Conservation (phyloP, 1,139 yeast genomes). For the Yamadazyma buinensis region DNA sequence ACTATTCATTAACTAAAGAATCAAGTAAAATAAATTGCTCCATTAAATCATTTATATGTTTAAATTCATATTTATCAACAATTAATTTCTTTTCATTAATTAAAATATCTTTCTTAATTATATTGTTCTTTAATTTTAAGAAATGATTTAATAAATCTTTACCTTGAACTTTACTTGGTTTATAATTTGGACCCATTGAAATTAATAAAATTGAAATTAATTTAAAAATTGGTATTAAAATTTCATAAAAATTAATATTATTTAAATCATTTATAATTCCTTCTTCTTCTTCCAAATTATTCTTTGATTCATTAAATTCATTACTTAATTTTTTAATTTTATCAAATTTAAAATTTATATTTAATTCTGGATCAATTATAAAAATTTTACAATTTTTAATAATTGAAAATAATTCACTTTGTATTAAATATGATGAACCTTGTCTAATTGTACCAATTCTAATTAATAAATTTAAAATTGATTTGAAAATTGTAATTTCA, state of each 20-base stretch:
- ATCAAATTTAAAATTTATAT: constrained; percentile 44
- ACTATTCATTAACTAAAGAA: constrained; percentile 37
- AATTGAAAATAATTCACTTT: constrained; percentile 65
- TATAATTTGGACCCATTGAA: constrained; percentile 78
- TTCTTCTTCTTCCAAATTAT: constrained; percentile 45
- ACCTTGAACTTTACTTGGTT: constrained; percentile 56
- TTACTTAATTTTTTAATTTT: constrained; percentile 9
- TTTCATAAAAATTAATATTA: constrained; percentile 48
- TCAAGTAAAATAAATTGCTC: constrained; percentile 55
- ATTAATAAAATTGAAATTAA: constrained; percentile 63
- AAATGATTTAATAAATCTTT: constrained; percentile 50
- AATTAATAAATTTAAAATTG: constrained; percentile 64
- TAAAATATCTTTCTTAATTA: constrained; percentile 65
- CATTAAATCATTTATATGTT: constrained; percentile 48
- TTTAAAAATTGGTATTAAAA: constrained; percentile 76
- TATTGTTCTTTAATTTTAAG: constrained; percentile 57
- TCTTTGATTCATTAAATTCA: constrained; percentile 1
- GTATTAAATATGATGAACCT: constrained; percentile 76
- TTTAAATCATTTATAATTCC: constrained; percentile 17
- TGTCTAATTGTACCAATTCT: constrained; percentile 70
- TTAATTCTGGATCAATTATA: constrained; percentile 75
- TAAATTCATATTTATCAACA: constrained; percentile 16
- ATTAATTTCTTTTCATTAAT: constrained; percentile 22
- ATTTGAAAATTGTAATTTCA: constrained; percentile 73
- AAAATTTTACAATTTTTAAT: constrained; percentile 58